Conservation (phyloP, 139 green algal genomes). For the Zygnema cylindricum region DNA sequence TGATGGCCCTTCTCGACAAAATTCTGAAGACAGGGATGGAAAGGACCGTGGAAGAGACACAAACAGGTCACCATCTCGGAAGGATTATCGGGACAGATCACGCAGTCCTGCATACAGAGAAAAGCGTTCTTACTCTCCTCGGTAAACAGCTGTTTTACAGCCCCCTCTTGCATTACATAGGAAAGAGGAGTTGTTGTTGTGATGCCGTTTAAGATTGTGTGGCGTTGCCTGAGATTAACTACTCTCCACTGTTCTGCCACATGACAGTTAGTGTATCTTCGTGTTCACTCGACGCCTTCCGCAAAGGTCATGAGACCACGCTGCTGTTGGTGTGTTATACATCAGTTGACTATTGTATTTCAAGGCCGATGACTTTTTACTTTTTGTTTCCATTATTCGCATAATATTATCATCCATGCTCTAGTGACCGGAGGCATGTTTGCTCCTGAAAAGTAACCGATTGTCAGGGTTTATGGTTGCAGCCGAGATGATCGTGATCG, state of each 20-base stretch:
- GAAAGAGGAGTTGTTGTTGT: no score
- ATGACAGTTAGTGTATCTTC: no score
- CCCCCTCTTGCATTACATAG: no score
- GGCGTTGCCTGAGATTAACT: no score
- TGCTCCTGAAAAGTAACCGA: neutral
- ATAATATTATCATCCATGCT: neutral
- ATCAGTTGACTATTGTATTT: no score
- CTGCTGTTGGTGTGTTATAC: no score
- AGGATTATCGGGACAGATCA: neutral
- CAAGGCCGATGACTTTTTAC: neutral
- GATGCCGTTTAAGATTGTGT: no score
- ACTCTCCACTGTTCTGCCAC: no score
- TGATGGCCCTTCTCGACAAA: neutral
- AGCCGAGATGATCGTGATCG: neutral
- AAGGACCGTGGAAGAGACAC: neutral
- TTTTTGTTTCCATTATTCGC: no score
- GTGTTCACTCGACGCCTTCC: no score
- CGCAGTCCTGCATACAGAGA: neutral
- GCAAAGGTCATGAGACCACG: no score
- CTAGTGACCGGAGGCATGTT: neutral
- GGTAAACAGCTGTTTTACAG: no score
- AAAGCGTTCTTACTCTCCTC: neutral
- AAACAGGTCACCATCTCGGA: neutral
- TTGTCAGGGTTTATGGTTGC: neutral
- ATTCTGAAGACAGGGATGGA: constrained; percentile 6